Base-by-base conservation (phyloP, 345 rosid species). In the Moricandia moricandioides region DNA sequence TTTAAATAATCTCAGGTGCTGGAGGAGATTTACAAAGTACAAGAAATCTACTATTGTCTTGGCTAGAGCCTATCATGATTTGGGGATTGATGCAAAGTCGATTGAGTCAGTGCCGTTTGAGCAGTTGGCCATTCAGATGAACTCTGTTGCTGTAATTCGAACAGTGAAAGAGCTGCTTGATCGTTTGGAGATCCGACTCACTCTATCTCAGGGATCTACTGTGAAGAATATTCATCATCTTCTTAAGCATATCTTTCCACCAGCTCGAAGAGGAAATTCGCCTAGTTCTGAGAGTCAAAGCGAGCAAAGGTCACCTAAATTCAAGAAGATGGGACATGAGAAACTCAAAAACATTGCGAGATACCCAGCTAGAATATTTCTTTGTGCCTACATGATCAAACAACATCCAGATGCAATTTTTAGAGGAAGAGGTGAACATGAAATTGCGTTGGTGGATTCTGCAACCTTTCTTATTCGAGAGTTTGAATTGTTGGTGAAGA, bases 301-400 rank as follows among this genome's bases (percentile, higher is more conserved):
- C 73, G 89, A 82, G 64, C 78, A 81, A 45, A 94, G 71, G 77
- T 84, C 82, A 63, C 86, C 66, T 4, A 76, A 76, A 27, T 67
- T 81, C 27, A 62, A 34, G 27, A 76, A 78, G 75, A 84, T 72
- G 55, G 80, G 82, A 34, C 49, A 79, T 34, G 87, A 80, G 69
- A 78, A 80, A 72, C 71, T 75, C 29, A 73, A 70, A 54, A 84
- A 78, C 59, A 35, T 72, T 34, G 84, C 84, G 10, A 86, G 99
- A 82, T 94, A 91, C 83, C 93, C 93, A 0, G 93, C 88, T 64
- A 86, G 97, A 79, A 81, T 90, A 27, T 88, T 86, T 76, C 97
- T 94, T 39, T 88, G 96, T 88, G 96, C 99, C 33, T 92, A 89
- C 85, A 92, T 95, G 97, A 89, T 92, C 79, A 75, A 87, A 80